Conservation (phyloP, 2,329 filamentous ascomycete species). For the Pochonia chlamydosporia region DNA sequence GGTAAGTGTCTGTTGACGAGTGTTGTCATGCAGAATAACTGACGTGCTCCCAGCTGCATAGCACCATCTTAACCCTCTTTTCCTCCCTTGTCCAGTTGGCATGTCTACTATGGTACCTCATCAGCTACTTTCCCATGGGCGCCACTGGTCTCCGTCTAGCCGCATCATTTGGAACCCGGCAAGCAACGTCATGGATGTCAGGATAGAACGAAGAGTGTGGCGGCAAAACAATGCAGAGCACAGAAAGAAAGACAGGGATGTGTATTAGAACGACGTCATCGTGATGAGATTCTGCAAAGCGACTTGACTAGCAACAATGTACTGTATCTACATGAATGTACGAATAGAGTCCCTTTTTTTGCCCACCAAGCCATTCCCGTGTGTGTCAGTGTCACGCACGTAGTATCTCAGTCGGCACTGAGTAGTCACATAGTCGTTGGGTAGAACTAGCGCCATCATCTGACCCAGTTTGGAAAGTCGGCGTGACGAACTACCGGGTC, state of each 20-base stretch:
- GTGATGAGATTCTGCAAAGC: background rate
- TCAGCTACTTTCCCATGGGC: constrained; percentile 98
- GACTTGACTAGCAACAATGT: background rate
- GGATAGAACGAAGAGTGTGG: constrained; percentile 38
- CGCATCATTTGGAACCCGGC: constrained; percentile 76
- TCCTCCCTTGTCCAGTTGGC: constrained; percentile 79
- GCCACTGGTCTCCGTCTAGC: constrained; percentile 81
- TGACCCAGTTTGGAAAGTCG: background rate
- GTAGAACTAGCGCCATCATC: background rate
- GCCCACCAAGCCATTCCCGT: background rate
- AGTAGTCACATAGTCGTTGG: background rate
- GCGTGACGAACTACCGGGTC: background rate
- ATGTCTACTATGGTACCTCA: constrained; percentile 83
- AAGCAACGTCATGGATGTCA: constrained; percentile 83
- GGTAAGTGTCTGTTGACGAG: constrained; percentile 53
- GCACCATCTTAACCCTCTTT: constrained; percentile 76
- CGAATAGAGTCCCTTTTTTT: background rate
- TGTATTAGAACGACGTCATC: background rate
- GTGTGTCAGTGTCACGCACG: background rate
- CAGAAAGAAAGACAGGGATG: background rate
- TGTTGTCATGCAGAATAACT: background rate
- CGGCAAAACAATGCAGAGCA: background rate
- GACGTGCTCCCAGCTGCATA: constrained; percentile 59
- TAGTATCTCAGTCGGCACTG: background rate
- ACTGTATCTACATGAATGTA: background rate